These are phyloP conservation scores for Brassica napus DNA, from an alignment of 345 rosid genomes.

Conservation along the genomic window DNA sequence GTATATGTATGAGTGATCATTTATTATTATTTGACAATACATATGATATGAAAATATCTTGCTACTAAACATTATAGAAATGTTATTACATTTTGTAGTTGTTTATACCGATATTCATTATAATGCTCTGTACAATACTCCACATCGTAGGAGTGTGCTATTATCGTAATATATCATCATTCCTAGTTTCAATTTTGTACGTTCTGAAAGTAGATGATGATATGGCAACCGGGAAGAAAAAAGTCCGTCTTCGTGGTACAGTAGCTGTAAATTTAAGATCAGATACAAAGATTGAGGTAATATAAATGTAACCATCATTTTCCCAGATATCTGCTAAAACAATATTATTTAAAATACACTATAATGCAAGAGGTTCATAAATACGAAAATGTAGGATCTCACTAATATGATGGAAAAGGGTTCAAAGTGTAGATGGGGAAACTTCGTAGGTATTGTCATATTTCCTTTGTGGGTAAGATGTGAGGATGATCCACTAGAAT, in stretches of 20 bases:
- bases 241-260: slow-evolving; percentile 25
- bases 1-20: neutral
- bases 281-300: slow-evolving; percentile 52
- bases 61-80: neutral
- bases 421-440: neutral
- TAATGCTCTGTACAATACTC: neutral
- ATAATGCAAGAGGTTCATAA: neutral
- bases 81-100: neutral
- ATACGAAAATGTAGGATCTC: neutral
- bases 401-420: neutral
- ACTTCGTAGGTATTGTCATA: neutral
- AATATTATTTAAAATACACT: neutral
- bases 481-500: neutral
- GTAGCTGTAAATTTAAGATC: slow-evolving; percentile 54
- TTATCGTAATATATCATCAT: neutral
- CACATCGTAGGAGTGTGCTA: neutral
- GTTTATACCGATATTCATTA: neutral
- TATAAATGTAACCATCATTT: neutral
- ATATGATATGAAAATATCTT: neutral
- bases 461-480: neutral
- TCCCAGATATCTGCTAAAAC: neutral
- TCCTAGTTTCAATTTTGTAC: neutral
- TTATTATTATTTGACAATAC: neutral
- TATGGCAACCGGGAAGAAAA: slow-evolving; percentile 1
- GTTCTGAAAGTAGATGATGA: slow-evolving; percentile 12